Evolutionary conservation across 1,139 yeast genomes (phyloP), one percentile per base, ranked within the genome.

Genomic region (Geotrichum australiense): DNA sequence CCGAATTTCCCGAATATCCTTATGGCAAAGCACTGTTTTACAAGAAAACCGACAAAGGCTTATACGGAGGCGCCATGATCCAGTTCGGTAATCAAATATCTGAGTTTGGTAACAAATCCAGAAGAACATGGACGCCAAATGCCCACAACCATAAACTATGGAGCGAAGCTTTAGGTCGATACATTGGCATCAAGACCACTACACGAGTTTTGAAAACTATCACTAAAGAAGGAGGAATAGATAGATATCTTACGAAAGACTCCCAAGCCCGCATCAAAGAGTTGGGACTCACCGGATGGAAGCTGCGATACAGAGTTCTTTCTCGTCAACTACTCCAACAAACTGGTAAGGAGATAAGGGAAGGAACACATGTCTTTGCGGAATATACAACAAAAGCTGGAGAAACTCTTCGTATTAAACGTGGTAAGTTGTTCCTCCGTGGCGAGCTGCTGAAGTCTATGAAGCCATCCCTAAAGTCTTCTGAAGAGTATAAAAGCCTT

Each of bases 161-260:
- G 93, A 84, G 95, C 48, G 95, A 85, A 53, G 68, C 83, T 1
- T 71, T 91, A 54, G 67, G 77, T 49, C 71, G 70, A 51, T 65
- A 79, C 37, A 41, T 72, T 36, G 69, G 69, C 40, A 64, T 85
- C 42, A 76, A 72, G 48, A 78, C 86, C 24, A 79, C 89, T n/a
- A 74, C 96, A 14, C 75, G 80, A 48, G 96, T 87, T 3, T 69
- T 91, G 57, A 76, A 80, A 55, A 87, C 96, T 1, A 80, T 91
- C 49, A 80, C 84, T 45, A 84, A 78, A 54, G 97, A 89, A 63
- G 97, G 97, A 49, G 98, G 98, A 11, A 70, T 91, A 49, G 98
- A 91, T 59, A 78, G 79, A 53, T 91, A 91, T 59, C 64, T 91
- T 49, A 73, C 78, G 44, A 91, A 91, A 65, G 94, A 86, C 48